Conservation (phyloP, 2,329 filamentous ascomycete genomes). For the Raffaelea deltoideospora region DNA sequence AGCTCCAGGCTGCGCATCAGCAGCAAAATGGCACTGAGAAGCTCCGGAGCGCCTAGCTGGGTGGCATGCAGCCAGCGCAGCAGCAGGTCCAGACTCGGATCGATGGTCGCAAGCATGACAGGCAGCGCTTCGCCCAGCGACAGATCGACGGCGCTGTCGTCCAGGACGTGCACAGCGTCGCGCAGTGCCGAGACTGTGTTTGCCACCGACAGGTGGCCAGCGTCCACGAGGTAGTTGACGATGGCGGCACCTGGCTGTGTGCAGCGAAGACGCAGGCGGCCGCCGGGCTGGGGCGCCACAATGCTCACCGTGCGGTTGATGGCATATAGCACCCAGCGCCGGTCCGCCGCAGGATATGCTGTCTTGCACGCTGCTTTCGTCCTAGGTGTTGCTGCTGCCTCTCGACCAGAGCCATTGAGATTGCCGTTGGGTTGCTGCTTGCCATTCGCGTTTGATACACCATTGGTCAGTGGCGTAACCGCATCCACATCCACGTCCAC, state of each 20-base stretch:
- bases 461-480: constrained; percentile 1
- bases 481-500: constrained; percentile 6
- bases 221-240: constrained; percentile 42
- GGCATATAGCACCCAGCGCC: constrained; percentile 48
- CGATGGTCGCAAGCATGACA: constrained; percentile 45
- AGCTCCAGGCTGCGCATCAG: constrained; percentile 57
- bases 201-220: constrained; percentile 43
- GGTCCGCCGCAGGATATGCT: constrained; percentile 40
- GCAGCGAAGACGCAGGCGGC: constrained; percentile 18
- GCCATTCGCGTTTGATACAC: constrained; percentile 15
- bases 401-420: too few species aligned
- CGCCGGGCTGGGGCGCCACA: constrained; percentile 1
- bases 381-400: not conserved
- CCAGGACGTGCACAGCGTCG: too few species aligned
- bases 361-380: not conserved
- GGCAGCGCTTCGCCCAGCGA: constrained; percentile 48
- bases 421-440: too few species aligned
- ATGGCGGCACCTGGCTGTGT: constrained; percentile 36
- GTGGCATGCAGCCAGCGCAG: constrained; percentile 50
- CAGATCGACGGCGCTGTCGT: constrained; percentile 29
- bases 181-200: constrained; percentile 45
- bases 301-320: constrained; percentile 41
- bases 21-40: constrained; percentile 49
- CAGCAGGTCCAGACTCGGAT: constrained; percentile 52
- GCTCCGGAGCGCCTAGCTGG: constrained; percentile 48